These are phyloP conservation scores for Schizothecium vesticola DNA, from an alignment of 495 filamentous ascomycete genomes.

Conservation along the genomic window DNA sequence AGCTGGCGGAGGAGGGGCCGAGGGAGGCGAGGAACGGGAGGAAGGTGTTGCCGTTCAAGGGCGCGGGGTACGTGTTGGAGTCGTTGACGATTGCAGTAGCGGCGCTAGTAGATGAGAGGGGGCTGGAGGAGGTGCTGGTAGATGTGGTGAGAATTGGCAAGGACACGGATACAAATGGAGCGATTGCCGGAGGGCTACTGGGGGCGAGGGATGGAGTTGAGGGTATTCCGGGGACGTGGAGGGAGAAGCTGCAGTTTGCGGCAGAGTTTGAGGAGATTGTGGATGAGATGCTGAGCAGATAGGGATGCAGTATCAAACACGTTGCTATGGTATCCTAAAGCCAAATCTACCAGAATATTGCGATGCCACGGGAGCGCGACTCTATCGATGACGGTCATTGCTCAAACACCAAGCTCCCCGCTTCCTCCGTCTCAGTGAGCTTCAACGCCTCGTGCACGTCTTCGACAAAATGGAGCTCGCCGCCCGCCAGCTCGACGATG, in stretches of 20 bases:
- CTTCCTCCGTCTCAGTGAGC: conserved; percentile 64
- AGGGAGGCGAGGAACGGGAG: conserved; percentile 9
- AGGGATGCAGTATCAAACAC: not conserved
- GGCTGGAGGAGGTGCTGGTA: conserved; percentile 27
- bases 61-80: conserved; percentile 26
- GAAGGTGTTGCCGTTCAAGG: conserved; percentile 16
- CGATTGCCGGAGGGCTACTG: conserved; percentile 30
- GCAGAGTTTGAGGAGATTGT: conserved; percentile 25
- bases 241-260: conserved; percentile 27
- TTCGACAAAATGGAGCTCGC: conserved; percentile 68
- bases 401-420: not conserved
- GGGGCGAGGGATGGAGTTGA: conserved; percentile 28
- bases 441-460: conserved; percentile 79
- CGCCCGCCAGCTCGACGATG: conserved; percentile 74
- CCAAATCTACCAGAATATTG: not conserved
- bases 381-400: not conserved
- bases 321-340: not conserved
- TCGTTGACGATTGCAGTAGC: conserved; percentile 25
- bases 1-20: conserved; percentile 26
- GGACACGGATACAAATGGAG: conserved; percentile 31
- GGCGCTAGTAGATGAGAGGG: conserved; percentile 24
- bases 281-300: conserved; percentile 5
- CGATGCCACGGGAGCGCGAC: not conserved
- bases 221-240: conserved; percentile 22
- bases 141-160: conserved; percentile 29